A percentile compares a stretch with the other conserved stretches of the same genome.
Conservation (phyloP, 2,329 filamentous ascomycete species). For the Fusarium pseudograminearum region DNA sequence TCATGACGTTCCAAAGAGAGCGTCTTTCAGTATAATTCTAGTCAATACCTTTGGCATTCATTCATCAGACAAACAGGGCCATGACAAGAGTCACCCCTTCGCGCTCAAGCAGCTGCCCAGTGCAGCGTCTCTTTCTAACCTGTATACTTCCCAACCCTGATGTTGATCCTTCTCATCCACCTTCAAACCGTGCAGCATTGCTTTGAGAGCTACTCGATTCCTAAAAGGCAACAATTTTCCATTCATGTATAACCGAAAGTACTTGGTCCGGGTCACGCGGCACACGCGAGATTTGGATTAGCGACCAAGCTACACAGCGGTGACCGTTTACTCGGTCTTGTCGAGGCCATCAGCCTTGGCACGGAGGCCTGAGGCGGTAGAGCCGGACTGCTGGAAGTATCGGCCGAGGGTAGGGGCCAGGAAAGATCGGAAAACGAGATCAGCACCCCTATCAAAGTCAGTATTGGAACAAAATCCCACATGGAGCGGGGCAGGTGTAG, state of each 20-base stretch:
- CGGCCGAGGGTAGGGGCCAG: constrained; percentile 90
- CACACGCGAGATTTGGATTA: constrained; percentile 43
- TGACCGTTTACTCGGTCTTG: constrained; percentile 70
- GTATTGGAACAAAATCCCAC: constrained; percentile 17
- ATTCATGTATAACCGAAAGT: constrained; percentile 37
- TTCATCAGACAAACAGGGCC: constrained; percentile 41
- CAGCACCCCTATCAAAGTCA: constrained; percentile 77
- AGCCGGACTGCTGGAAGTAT: constrained; percentile 81
- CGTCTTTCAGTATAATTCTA: constrained; percentile 45
- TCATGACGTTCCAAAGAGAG: constrained; percentile 45
- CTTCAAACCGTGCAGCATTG: constrained; percentile 16
- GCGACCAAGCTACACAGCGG: constrained; percentile 42
- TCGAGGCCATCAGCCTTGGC: constrained; percentile 85
- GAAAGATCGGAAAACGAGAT: constrained; percentile 97
- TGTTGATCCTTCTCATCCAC: constrained; percentile 30
- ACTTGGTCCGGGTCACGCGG: constrained; percentile 43
- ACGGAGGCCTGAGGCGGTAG: constrained; percentile 87
- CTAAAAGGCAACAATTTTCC: constrained; percentile 25
- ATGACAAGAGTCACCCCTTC: constrained; percentile 36
- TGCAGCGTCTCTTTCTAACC: constrained; percentile 21
- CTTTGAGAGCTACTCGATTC: constrained; percentile 27
- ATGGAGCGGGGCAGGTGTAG: constrained; percentile 15
- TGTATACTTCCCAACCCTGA: constrained; percentile 10
- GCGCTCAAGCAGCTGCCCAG: constrained; percentile 21
- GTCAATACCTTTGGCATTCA: constrained; percentile 38